Evolutionary conservation across 1,284 basidiomycete genomes (phyloP).

Genomic region (Cryptococcus sp.): DNA sequence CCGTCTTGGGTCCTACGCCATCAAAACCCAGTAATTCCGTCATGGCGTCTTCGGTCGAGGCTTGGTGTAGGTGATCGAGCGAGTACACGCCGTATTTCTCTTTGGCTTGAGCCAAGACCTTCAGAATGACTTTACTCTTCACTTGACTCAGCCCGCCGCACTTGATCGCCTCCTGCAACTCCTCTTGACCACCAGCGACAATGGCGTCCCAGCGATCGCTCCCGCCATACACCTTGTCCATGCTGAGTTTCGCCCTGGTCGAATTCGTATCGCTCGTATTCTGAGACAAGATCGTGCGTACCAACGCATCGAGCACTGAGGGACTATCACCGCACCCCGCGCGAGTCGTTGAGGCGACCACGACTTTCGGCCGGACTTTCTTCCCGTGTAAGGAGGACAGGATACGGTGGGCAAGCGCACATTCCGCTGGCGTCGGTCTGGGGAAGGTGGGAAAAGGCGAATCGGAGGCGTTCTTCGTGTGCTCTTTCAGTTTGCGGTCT

Average conservation of each 20-base stretch:
- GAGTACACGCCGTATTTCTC: conserved; percentile 55
- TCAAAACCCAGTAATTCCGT: conserved; percentile 66
- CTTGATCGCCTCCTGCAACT: conserved; percentile 65
- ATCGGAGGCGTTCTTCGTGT: conserved; percentile 39
- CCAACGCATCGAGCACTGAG: conserved; percentile 69
- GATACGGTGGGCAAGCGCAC: conserved; percentile 57
- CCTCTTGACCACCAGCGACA: conserved; percentile 58
- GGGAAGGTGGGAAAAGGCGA: conserved; percentile 63
- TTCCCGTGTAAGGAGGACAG: conserved; percentile 53
- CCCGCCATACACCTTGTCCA: conserved; percentile 64
- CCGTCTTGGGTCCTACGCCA: conserved; percentile 77
- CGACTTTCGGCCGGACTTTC: conserved; percentile 45
- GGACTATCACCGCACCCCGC: conserved; percentile 61
- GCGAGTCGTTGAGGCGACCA: conserved; percentile 55
- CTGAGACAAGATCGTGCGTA: conserved; percentile 72
- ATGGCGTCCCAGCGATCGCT: conserved; percentile 65
- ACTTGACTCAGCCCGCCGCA: conserved; percentile 72
- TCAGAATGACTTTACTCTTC: conserved; percentile 70
- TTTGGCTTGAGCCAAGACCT: conserved; percentile 60
- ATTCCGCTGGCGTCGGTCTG: conserved; percentile 61
- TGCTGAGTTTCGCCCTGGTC: conserved; percentile 63
- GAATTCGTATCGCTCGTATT: conserved; percentile 70
- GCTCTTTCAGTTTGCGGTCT: conserved; percentile 20
- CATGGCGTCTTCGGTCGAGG: conserved; percentile 67
- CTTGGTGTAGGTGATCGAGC: conserved; percentile 54